Evolutionary conservation across 225 moss, liverwort and hornwort species (phyloP).

Genomic region (Sphagnum contortum): DNA sequence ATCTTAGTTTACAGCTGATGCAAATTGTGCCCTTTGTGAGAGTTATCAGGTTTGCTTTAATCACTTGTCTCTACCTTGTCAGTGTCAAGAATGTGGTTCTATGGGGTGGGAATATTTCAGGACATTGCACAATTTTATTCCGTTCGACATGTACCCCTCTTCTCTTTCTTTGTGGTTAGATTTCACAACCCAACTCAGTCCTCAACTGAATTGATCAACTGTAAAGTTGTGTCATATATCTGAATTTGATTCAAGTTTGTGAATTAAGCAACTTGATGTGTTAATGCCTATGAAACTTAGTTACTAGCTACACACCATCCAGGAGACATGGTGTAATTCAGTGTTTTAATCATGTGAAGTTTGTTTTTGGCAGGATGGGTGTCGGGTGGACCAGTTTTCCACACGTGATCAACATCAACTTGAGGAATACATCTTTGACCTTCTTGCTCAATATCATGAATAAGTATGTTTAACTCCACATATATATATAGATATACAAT

Average conservation of each 20-base stretch:
- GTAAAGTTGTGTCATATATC: too few species aligned
- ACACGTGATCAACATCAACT: constrained; percentile 35
- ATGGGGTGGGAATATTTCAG: constrained; percentile 6
- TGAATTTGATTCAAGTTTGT: neutral
- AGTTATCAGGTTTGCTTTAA: neutral
- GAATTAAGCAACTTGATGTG: too few species aligned
- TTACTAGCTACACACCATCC: neutral
- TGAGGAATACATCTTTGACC: constrained; percentile 10
- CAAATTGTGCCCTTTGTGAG: neutral
- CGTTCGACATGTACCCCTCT: constrained; percentile 39
- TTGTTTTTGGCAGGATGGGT: constrained; percentile 23
- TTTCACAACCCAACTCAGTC: neutral
- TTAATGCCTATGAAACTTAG: neutral
- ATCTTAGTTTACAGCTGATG: too few species aligned
- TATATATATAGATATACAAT: too few species aligned
- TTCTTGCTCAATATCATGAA: neutral
- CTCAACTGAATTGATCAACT: too few species aligned
- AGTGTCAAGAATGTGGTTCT: neutral
- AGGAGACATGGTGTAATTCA: neutral
- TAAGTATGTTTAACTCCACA: neutral
- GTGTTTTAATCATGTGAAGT: neutral
- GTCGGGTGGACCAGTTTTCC: constrained; percentile 41
- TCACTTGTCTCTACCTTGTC: neutral
- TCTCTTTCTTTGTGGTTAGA: constrained; percentile 43
- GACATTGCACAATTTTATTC: constrained; percentile 41